These are phyloP conservation scores for Salix arbutifolia DNA, from an alignment of 345 rosid genomes.

Conservation along the genomic window DNA sequence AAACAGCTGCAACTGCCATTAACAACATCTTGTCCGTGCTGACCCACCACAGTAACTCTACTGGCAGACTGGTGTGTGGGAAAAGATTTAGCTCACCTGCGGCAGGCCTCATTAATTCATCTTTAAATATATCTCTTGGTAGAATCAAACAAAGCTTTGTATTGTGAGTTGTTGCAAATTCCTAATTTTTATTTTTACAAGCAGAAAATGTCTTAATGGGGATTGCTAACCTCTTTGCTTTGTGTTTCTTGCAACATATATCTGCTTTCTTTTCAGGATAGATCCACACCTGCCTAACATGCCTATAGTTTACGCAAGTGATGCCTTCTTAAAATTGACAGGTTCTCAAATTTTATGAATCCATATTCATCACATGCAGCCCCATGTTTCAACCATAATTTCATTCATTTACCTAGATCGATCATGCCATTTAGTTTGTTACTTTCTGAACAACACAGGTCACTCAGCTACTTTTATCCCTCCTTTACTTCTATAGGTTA, in stretches of 20 bases:
- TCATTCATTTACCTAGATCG: neutral
- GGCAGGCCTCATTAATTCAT: slow-evolving; percentile 49
- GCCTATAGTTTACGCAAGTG: slow-evolving; percentile 89
- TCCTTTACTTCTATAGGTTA: slow-evolving; percentile 47
- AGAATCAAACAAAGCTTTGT: slow-evolving; percentile 99
- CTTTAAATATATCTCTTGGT: slow-evolving; percentile 85
- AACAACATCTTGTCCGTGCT: slow-evolving; percentile 57
- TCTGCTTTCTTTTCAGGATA: slow-evolving; percentile 48
- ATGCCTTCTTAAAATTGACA: slow-evolving; percentile 81
- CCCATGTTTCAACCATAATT: neutral
- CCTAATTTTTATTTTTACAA: slow-evolving; percentile 20
- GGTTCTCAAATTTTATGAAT: slow-evolving; percentile 36
- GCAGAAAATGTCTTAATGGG: slow-evolving; percentile 7
- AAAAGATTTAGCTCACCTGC: slow-evolving; percentile 46
- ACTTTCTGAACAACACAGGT: slow-evolving; percentile 1
- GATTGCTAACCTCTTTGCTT: slow-evolving; percentile 24
- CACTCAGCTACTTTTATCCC: slow-evolving; percentile 7
- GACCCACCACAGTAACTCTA: slow-evolving; percentile 50
- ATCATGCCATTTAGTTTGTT: neutral
- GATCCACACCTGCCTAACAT: slow-evolving; percentile 66
- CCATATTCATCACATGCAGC: neutral
- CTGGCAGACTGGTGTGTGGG: slow-evolving; percentile 62
- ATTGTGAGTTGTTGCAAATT: slow-evolving; percentile 82
- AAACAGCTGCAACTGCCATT: slow-evolving; percentile 50
- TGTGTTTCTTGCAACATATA: slow-evolving; percentile 5